phyloP scores from a whole-genome alignment of 2,329 filamentous ascomycete species.

The Cephalotrichum gorgonifer region DNA sequence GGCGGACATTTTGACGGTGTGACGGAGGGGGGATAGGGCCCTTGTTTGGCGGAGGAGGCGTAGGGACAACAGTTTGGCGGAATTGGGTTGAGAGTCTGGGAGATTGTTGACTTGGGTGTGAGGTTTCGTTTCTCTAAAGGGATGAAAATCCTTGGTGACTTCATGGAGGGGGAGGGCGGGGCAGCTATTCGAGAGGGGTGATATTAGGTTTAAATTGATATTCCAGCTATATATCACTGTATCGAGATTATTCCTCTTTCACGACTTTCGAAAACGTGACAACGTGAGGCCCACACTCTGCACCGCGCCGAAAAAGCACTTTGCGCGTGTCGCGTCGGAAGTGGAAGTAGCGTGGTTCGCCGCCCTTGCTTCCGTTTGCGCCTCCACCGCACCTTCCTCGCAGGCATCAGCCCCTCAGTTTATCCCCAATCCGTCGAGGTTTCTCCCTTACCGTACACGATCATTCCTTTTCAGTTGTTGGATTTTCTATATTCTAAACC shows the following conservation, averaged over 20 bases:
- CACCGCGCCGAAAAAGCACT: background rate
- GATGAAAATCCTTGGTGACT: background rate
- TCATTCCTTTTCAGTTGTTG: background rate
- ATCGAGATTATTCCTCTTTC: background rate
- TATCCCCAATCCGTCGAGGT: background rate
- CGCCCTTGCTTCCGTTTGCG: too few relatives aligned
- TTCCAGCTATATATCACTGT: background rate
- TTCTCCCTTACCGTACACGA: background rate
- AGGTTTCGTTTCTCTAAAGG: background rate
- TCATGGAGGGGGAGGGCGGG: conserved; percentile 2
- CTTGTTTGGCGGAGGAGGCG: conserved; percentile 24
- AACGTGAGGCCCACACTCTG: conserved; percentile 1
- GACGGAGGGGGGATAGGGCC: conserved; percentile 22
- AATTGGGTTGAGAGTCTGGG: background rate
- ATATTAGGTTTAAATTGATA: background rate
- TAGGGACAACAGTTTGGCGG: conserved; percentile 34
- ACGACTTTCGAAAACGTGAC: background rate
- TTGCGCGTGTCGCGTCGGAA: background rate
- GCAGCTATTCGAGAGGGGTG: background rate
- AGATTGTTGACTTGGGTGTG: background rate
- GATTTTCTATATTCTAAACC: too few relatives aligned
- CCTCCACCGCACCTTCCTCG: background rate
- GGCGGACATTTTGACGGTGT: conserved; percentile 45
- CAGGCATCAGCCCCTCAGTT: background rate
- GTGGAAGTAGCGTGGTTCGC: too few relatives aligned